Conservation (phyloP, 2,329 filamentous ascomycete species). For the Pseudocercospora crystallina region DNA sequence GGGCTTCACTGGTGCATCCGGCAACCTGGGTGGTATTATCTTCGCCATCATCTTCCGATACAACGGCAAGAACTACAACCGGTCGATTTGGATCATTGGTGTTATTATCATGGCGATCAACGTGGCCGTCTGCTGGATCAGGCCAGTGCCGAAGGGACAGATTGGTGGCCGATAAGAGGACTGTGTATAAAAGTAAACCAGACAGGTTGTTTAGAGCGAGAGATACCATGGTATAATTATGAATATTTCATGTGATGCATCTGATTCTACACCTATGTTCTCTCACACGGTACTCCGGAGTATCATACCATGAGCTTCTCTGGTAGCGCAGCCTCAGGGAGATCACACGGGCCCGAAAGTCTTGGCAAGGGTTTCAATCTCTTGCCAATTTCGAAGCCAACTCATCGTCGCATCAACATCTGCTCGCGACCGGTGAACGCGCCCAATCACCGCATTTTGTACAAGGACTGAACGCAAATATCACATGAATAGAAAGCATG, state of each 20-base stretch:
- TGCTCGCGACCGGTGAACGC: too few relatives aligned
- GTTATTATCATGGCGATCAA: conserved; percentile 71
- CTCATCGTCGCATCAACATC: too few relatives aligned
- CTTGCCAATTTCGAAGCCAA: too few relatives aligned
- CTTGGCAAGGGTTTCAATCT: too few relatives aligned
- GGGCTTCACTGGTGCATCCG: conserved; percentile 73
- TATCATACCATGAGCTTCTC: too few relatives aligned
- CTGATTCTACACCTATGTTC: too few relatives aligned
- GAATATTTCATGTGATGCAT: not conserved
- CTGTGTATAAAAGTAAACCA: not conserved
- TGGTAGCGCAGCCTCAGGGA: too few relatives aligned
- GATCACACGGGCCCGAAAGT: too few relatives aligned
- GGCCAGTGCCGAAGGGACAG: conserved; percentile 56
- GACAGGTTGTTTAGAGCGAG: not conserved
- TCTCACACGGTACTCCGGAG: too few relatives aligned
- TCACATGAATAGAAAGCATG: too few relatives aligned
- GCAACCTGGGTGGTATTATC: conserved; percentile 81
- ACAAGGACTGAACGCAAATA: too few relatives aligned
- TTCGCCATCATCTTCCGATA: conserved; percentile 85
- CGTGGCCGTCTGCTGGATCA: conserved; percentile 63
- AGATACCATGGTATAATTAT: not conserved
- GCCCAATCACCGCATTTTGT: too few relatives aligned
- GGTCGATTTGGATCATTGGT: conserved; percentile 79
- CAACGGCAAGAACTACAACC: conserved; percentile 8
- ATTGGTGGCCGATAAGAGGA: conserved; percentile 44